Evolutionary conservation across 257 asterid genomes (phyloP).

Genomic region (Ophiorrhiza pumila): DNA sequence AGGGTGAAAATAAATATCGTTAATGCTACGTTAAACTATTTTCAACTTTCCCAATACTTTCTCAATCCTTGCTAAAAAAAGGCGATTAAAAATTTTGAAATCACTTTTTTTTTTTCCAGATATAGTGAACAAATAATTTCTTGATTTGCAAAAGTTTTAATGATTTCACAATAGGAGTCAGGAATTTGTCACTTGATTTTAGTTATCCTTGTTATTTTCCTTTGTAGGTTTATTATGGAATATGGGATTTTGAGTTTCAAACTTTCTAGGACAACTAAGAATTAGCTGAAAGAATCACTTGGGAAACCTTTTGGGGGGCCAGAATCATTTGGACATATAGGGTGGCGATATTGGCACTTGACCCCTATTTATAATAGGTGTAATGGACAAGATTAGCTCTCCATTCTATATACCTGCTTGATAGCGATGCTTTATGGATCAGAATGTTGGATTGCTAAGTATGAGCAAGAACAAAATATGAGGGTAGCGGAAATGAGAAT

Average conservation of each 20-base stretch:
- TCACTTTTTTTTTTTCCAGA: too few species aligned
- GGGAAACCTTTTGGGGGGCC: background rate
- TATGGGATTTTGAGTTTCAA: background rate
- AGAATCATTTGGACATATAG: background rate
- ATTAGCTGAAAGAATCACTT: background rate
- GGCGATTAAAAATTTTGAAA: too few species aligned
- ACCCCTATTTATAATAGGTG: too few species aligned
- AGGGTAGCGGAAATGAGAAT: too few species aligned
- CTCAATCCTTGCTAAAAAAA: too few species aligned
- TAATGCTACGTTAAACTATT: background rate
- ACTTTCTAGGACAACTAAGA: background rate
- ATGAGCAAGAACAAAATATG: too few species aligned
- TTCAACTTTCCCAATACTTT: background rate
- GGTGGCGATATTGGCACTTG: background rate
- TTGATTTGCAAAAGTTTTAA: background rate
- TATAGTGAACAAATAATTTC: background rate
- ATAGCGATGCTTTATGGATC: too few species aligned
- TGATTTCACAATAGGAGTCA: background rate
- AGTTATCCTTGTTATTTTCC: background rate
- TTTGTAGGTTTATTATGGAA: background rate
- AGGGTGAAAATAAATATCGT: background rate
- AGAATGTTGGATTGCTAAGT: too few species aligned
- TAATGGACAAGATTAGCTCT: too few species aligned
- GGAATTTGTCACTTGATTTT: background rate
- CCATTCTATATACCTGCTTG: too few species aligned